These are phyloP conservation scores for Hsuehochloa calcarea DNA, from an alignment of 176 grass and related monocot species.

Conservation along the genomic window DNA sequence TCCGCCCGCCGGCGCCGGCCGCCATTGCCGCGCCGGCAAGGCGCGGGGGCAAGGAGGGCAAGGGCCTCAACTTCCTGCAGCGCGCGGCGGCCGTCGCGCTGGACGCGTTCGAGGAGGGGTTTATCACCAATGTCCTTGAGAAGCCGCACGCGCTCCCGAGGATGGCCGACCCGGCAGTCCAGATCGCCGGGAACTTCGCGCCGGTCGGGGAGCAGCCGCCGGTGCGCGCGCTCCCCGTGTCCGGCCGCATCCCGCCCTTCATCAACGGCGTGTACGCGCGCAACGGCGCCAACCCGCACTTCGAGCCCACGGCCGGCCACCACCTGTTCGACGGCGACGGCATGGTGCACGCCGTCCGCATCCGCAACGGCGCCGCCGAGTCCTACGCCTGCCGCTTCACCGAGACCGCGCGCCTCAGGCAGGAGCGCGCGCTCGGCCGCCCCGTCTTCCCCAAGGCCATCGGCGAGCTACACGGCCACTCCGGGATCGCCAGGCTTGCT, in stretches of 20 bases:
- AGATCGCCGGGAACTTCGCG: constrained; percentile 80
- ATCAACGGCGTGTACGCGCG: constrained; percentile 74
- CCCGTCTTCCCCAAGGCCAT: constrained; percentile 90
- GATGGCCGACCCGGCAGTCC: constrained; percentile 61
- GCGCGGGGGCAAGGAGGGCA: too few species aligned
- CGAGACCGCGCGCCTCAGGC: constrained; percentile 53
- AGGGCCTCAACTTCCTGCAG: constrained; percentile 42
- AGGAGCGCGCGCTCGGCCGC: constrained; percentile 39
- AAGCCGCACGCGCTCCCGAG: constrained; percentile 41
- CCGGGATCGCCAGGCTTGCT: constrained; percentile 55
- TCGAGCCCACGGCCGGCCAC: constrained; percentile 56
- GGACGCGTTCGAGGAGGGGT: constrained; percentile 51
- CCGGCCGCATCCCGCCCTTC: constrained; percentile 64
- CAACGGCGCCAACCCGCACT: constrained; percentile 85
- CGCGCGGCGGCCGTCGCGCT: constrained; percentile 50
- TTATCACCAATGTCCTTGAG: constrained; percentile 63
- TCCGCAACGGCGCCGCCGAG: constrained; percentile 59
- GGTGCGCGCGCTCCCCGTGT: constrained; percentile 22
- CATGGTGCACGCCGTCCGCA: constrained; percentile 76
- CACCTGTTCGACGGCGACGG: constrained; percentile 96
- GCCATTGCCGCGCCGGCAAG: background rate
- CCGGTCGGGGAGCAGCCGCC: constrained; percentile 61
- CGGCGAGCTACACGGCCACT: constrained; percentile 92
- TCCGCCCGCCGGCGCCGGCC: background rate
- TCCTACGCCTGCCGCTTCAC: constrained; percentile 82